Base-by-base conservation (phyloP, 768 basidiomycete genomes). In the Rubroboletus satanas region DNA sequence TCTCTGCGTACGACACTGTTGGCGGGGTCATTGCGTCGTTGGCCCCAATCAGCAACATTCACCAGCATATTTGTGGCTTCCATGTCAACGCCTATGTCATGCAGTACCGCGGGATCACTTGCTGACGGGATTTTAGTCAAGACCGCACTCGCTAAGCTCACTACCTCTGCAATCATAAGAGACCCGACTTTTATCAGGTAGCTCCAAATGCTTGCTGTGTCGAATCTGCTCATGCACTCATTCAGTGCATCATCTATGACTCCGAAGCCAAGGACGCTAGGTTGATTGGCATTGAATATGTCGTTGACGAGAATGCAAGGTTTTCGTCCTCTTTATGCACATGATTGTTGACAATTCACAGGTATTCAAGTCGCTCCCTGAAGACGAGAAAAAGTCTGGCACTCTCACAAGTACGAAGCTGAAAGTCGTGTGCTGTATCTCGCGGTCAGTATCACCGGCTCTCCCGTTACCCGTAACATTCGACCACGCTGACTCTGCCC, bases 211-310 rank as follows among this genome's bases (percentile, higher is more conserved):
- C 42, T 37, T 26, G 3, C 3, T 14, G 11, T 36, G 7, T 36
- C 7, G 18, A 33, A 21, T 59, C 58, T 77, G 35, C 74, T 75
- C 37, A 77, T 49, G 6, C 29, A 41, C 50, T 67, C 47, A 55
- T 64, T 44, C 72, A 77, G 63, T 79, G 77, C 56, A 58, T 77
- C 44, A 73, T 79, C 42, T 77, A 77, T 53, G 77, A 78, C 63
- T 70, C 69, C 0, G 71, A 73, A 43, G 64, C 69, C 37, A 69
- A 73, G 14, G 68, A 74, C 38, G 80, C 80, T 5, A 71, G 76
- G 39, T 65, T 82, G 45, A 80, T 83, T 49, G 80, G 79, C 21
- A 76, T 83, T 41, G 80, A 81, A 61, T 83, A 83, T 57, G 73
- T 81, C 51, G 67, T 81, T 14, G 70, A 73, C 8, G 77, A 78